Conservation (phyloP, 2,329 filamentous ascomycete species). For the Epichloe sp. region DNA sequence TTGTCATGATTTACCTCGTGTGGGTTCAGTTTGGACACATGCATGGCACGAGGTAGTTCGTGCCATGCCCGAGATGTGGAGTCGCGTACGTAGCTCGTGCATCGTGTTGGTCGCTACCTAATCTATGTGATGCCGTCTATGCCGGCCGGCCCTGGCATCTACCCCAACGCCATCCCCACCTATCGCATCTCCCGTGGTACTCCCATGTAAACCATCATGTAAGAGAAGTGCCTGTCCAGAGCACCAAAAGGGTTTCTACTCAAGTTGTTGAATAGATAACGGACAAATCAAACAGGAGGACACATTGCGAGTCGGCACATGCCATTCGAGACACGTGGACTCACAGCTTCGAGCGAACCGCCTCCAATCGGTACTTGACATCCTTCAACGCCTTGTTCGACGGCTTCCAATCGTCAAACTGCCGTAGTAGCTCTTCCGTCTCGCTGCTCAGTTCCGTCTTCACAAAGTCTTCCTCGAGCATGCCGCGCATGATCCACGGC, state of each 20-base stretch:
- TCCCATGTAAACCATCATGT: too few relatives aligned
- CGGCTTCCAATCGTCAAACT: conserved; percentile 93
- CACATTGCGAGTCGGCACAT: too few relatives aligned
- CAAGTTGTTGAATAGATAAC: not conserved
- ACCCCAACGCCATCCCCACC: not conserved
- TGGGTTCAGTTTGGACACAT: too few relatives aligned
- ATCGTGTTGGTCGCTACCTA: not conserved
- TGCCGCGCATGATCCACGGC: conserved; percentile 88
- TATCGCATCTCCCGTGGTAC: not conserved
- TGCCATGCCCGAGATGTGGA: too few relatives aligned
- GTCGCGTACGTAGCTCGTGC: too few relatives aligned
- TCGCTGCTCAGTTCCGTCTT: conserved; percentile 67
- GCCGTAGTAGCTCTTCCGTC: conserved; percentile 62
- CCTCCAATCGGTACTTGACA: conserved; percentile 88
- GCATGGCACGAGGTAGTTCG: too few relatives aligned
- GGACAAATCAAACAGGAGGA: not conserved
- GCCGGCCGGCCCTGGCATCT: too few relatives aligned
- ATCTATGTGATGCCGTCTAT: not conserved
- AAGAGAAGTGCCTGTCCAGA: too few relatives aligned
- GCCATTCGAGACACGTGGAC: not conserved
- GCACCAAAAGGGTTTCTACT: too few relatives aligned
- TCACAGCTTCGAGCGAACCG: conserved; percentile 70
- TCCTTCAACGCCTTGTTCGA: conserved; percentile 84
- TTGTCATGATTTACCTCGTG: too few relatives aligned
- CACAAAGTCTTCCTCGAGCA: conserved; percentile 85